phyloP scores from a whole-genome alignment of 306 rosid genomes.

The Vigna trinervia region DNA sequence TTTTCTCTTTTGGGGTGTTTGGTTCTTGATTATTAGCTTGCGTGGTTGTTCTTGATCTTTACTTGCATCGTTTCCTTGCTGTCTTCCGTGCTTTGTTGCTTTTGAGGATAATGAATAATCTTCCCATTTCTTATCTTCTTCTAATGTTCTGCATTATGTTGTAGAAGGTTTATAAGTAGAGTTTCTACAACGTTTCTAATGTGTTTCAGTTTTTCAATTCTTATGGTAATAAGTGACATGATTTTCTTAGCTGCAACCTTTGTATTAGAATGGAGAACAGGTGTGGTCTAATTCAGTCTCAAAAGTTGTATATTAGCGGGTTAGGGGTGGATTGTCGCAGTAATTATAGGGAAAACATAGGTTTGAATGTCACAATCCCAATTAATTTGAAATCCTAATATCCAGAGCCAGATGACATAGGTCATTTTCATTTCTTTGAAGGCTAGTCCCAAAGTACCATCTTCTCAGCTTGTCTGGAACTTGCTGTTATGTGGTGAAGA shows the following conservation, averaged over 20 bases:
- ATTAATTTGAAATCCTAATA: not conserved
- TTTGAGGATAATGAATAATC: not conserved
- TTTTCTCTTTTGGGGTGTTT: conserved; percentile 27
- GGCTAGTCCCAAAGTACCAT: not conserved
- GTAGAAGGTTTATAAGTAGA: not conserved
- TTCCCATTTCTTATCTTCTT: conserved; percentile 11
- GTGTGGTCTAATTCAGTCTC: not conserved
- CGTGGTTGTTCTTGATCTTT: conserved; percentile 8
- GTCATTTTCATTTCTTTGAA: conserved; percentile 3
- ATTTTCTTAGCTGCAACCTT: conserved; percentile 26
- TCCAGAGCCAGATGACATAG: not conserved
- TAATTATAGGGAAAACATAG: not conserved
- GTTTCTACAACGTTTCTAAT: too few species aligned
- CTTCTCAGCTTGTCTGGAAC: not conserved
- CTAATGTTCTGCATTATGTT: conserved; percentile 14
- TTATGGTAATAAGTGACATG: not conserved
- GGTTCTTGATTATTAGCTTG: conserved; percentile 12
- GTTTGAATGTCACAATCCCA: not conserved
- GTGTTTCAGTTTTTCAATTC: not conserved
- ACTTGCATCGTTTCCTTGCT: not conserved
- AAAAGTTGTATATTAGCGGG: not conserved
- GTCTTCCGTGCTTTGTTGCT: conserved; percentile 21
- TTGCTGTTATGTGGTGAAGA: conserved; percentile 13
- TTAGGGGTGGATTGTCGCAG: not conserved
- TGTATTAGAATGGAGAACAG: not conserved